These are phyloP conservation scores for Dactylellina sp. DNA, from an alignment of 2,329 filamentous ascomycete genomes.

Conservation along the genomic window DNA sequence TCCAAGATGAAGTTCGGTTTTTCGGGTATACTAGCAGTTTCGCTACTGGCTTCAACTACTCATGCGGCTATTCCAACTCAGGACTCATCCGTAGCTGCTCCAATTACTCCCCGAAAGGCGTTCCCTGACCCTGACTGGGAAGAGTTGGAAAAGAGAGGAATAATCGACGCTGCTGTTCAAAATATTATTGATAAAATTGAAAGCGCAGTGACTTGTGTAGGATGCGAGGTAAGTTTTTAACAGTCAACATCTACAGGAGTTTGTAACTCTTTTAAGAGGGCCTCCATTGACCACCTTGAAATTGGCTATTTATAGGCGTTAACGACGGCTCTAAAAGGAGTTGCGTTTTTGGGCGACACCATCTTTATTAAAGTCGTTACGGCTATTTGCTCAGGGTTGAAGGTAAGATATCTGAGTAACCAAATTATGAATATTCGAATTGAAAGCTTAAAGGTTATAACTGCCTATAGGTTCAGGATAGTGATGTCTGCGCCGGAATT, in stretches of 20 bases:
- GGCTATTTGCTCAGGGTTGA: constrained; percentile 39
- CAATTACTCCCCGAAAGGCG: constrained; percentile 39
- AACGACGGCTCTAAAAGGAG: constrained; percentile 44
- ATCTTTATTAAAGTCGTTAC: constrained; percentile 48
- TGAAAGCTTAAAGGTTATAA: no score
- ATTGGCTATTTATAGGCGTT: constrained; percentile 36
- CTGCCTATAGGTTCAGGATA: constrained; percentile 47
- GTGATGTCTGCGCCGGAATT: constrained; percentile 47
- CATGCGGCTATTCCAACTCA: constrained; percentile 4
- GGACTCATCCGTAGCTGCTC: constrained; percentile 19
- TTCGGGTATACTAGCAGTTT: constrained; percentile 26
- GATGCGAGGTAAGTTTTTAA: constrained; percentile 40
- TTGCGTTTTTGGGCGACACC: constrained; percentile 36
- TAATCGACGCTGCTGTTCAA: constrained; percentile 39
- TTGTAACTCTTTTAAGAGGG: no score
- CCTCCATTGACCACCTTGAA: no score
- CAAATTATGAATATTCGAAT: neutral
- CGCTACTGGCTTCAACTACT: constrained; percentile 29
- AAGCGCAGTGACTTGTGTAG: constrained; percentile 36
- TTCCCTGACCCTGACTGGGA: constrained; percentile 48
- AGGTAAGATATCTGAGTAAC: constrained; percentile 12
- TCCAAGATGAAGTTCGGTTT: constrained; percentile 38
- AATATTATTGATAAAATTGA: constrained; percentile 46
- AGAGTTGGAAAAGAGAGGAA: constrained; percentile 41
- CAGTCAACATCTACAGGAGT: neutral